Conservation (phyloP, 352 stramenopile species). For the Phytophthora macrochlamydospora region DNA sequence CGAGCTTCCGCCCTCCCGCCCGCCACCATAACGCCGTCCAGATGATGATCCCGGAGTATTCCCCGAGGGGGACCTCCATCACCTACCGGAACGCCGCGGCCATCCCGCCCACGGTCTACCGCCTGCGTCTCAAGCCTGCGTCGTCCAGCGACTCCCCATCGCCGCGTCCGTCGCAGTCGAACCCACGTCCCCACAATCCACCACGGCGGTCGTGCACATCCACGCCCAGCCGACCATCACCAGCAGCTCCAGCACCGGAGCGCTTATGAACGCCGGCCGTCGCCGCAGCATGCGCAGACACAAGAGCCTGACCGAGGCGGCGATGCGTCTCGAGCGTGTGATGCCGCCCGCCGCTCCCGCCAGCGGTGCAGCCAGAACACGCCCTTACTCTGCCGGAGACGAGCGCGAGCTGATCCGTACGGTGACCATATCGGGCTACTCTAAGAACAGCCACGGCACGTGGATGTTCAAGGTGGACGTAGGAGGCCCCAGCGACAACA, state of each 20-base stretch:
- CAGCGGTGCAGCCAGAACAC: conserved; percentile 26
- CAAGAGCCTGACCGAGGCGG: conserved; percentile 76
- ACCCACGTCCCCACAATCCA: conserved; percentile 8
- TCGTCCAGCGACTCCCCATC: conserved; percentile 3
- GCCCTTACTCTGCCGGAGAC: conserved; percentile 62
- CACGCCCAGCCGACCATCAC: conserved; percentile 25
- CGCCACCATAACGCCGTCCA: conserved; percentile 28
- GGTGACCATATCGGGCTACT: conserved; percentile 71
- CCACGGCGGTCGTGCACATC: conserved; percentile 23
- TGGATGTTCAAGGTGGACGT: conserved; percentile 85
- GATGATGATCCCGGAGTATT: conserved; percentile 55
- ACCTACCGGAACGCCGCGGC: conserved; percentile 31
- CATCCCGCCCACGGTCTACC: conserved; percentile 38
- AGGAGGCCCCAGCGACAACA: conserved; percentile 46
- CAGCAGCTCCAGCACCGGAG: conserved; percentile 26
- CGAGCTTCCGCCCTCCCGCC: conserved; percentile 1
- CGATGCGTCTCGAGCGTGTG: conserved; percentile 55
- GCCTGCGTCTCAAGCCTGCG: conserved; percentile 43
- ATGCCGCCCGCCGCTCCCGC: conserved; percentile 18
- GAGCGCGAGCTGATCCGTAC: conserved; percentile 44
- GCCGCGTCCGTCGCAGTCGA: conserved; percentile 11
- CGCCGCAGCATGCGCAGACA: conserved; percentile 35
- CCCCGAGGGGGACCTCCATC: conserved; percentile 43
- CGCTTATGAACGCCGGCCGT: conserved; percentile 20
- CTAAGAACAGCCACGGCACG: conserved; percentile 66